These are phyloP conservation scores for Elsinoe australis DNA, from an alignment of 2,329 filamentous ascomycete species.

Conservation along the genomic window DNA sequence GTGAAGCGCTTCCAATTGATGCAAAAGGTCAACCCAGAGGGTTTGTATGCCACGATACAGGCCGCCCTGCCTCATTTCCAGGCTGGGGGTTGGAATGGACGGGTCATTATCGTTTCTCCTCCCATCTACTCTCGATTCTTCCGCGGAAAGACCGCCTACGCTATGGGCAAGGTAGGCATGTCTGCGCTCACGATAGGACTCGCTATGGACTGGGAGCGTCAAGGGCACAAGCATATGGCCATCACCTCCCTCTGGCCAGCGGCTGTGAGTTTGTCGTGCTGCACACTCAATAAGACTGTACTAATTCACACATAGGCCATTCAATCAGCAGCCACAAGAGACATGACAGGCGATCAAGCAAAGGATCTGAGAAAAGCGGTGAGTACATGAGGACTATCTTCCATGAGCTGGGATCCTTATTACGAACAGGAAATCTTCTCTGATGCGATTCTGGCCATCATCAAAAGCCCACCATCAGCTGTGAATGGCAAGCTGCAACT, in stretches of 20 bases:
- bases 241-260: slow-evolving; percentile 80
- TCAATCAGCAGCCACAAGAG: slow-evolving; percentile 64
- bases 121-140: slow-evolving; percentile 84
- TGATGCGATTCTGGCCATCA: slow-evolving; percentile 67
- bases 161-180: slow-evolving; percentile 72
- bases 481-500: slow-evolving; percentile 67
- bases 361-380: slow-evolving; percentile 58
- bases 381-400: slow-evolving; percentile 23
- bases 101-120: slow-evolving; percentile 72
- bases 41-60: slow-evolving; percentile 65
- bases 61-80: slow-evolving; percentile 60
- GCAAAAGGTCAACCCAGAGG: slow-evolving; percentile 67
- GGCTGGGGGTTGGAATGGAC: slow-evolving; percentile 40
- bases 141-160: slow-evolving; percentile 77
- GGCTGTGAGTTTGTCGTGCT: slow-evolving; percentile 47
- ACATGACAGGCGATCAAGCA: slow-evolving; percentile 33
- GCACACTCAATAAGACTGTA: no score
- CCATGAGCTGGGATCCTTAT: neutral
- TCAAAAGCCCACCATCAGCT: slow-evolving; percentile 49
- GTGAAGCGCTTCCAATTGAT: slow-evolving; percentile 52
- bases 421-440: slow-evolving; percentile 58
- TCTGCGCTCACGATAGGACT: slow-evolving; percentile 72
- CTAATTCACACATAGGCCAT: no score
- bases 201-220: slow-evolving; percentile 69
- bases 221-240: slow-evolving; percentile 60